phyloP scores from a whole-genome alignment of 73 alveolate species.

The Paramecium biaurelia region DNA sequence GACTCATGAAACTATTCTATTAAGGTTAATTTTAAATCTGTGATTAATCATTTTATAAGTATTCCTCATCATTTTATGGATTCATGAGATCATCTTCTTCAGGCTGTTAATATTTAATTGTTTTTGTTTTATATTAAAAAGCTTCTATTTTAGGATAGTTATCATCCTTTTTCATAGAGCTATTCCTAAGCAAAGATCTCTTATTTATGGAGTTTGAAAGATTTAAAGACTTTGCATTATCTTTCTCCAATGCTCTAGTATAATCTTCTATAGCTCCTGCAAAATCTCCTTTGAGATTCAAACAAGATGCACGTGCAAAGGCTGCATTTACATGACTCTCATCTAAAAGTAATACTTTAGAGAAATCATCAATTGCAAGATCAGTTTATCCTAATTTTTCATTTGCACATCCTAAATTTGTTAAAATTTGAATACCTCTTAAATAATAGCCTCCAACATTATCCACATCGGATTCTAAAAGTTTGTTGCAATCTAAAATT shows the following conservation, averaged over 20 bases:
- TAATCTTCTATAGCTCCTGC: constrained; percentile 96
- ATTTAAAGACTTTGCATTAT: constrained; percentile 61
- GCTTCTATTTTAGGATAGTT: neutral
- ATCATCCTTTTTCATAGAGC: neutral
- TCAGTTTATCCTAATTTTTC: constrained; percentile 84
- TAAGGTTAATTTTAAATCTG: neutral
- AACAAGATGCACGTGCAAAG: constrained; percentile 93
- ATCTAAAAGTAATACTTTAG: constrained; percentile 88
- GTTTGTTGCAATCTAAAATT: constrained; percentile 74
- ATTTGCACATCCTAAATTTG: constrained; percentile 77
- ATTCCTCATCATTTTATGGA: constrained; percentile 13
- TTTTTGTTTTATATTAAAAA: neutral
- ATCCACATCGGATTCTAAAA: constrained; percentile 70
- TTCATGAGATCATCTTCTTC: constrained; percentile 32
- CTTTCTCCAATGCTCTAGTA: constrained; percentile 95
- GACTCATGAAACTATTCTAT: neutral
- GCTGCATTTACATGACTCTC: constrained; percentile 95
- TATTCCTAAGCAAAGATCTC: neutral
- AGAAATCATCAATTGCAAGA: constrained; percentile 83
- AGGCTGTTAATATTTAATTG: neutral
- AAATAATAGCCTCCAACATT: constrained; percentile 86
- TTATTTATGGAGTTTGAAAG: neutral
- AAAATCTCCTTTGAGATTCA: constrained; percentile 90
- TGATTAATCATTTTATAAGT: constrained; percentile 1
- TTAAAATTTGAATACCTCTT: constrained; percentile 58